Evolutionary conservation across 352 stramenopile species (phyloP).

Genomic region (Phytopythium mirpurense): DNA sequence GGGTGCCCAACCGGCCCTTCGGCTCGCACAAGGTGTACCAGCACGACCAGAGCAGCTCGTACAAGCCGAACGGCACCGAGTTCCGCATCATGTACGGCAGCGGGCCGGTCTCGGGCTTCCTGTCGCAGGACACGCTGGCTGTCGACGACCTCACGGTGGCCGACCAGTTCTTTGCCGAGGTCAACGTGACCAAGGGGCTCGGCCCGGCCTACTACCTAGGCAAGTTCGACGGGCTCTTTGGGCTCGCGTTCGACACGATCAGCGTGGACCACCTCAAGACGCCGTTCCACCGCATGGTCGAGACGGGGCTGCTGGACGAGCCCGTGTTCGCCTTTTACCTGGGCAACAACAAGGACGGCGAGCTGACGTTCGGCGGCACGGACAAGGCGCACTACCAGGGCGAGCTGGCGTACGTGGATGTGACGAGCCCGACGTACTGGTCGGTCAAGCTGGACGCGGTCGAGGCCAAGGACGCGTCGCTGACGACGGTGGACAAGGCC

Average conservation of each 20-base stretch:
- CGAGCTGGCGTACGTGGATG: constrained; percentile 89
- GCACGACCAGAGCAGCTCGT: constrained; percentile 78
- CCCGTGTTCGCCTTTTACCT: constrained; percentile 97
- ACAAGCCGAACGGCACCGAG: constrained; percentile 87
- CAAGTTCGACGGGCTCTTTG: constrained; percentile 98
- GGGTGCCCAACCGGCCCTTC: constrained; percentile 89
- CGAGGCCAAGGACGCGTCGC: constrained; percentile 47
- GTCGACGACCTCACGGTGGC: constrained; percentile 56
- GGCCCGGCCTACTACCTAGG: constrained; percentile 92
- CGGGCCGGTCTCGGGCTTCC: constrained; percentile 89
- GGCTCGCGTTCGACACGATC: constrained; percentile 94
- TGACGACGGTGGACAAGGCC: constrained; percentile 56
- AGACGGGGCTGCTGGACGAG: constrained; percentile 81
- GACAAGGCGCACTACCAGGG: constrained; percentile 92
- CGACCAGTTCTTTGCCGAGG: constrained; percentile 93
- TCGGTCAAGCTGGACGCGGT: constrained; percentile 68
- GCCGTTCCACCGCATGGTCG: constrained; percentile 92
- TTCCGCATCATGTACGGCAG: constrained; percentile 97
- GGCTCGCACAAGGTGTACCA: constrained; percentile 85
- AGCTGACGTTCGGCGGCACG: constrained; percentile 74
- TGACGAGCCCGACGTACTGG: constrained; percentile 71
- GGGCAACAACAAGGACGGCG: constrained; percentile 76
- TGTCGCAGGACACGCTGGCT: constrained; percentile 85
- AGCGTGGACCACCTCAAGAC: constrained; percentile 90
- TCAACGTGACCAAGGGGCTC: constrained; percentile 94